Evolutionary conservation across 2,329 filamentous ascomycete species (phyloP), one percentile per base, ranked within the genome.

Genomic region (Chaetomium sp.): DNA sequence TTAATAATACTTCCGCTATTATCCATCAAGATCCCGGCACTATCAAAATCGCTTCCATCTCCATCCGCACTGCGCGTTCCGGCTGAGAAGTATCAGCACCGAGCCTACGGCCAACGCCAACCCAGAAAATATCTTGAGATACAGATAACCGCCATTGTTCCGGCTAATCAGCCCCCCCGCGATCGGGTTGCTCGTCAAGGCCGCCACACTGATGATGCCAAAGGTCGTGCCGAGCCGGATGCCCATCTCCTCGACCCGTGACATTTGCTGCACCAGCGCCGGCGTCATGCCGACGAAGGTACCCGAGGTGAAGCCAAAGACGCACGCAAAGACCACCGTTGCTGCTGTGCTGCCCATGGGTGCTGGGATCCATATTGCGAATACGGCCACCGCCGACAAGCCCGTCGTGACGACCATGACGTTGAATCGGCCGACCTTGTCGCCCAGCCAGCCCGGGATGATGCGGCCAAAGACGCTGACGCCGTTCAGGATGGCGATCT

Each of bases 401-500:
- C n/a, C 13, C 2, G 31, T 13, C 3, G 51, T n/a, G 13, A 9
- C 16, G 12, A 54, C 13, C 25, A 25, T 25, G 12, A 8, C 8
- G 27, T 31, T 31, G 51, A 54, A 54, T 2, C 53, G 53, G 31
- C 31, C 31, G 31, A 33, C 31, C 31, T 33, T 33, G 53, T 56
- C 53, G 4, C 29, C 53, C 16, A 56, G 31, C n/a, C n/a, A 38
- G 31, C 16, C 8, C 53, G 53, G 53, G 16, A 56, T 38, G 16
- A 56, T 31, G 19, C 53, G 53, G 31, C 53, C 53, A 4, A 31
- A 9, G 6, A 56, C 9, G 4, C 53, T 31, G n/a, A 56, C 53
- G 45, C 63, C 67, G 53, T 69, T 69, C 42, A 70, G 59, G 55
- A 69, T 63, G 13, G 64, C 57, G 29, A 71, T 58, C 29, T 68